Base-by-base conservation (phyloP, 176 grass and related monocot species). In the Triticum urartu region DNA sequence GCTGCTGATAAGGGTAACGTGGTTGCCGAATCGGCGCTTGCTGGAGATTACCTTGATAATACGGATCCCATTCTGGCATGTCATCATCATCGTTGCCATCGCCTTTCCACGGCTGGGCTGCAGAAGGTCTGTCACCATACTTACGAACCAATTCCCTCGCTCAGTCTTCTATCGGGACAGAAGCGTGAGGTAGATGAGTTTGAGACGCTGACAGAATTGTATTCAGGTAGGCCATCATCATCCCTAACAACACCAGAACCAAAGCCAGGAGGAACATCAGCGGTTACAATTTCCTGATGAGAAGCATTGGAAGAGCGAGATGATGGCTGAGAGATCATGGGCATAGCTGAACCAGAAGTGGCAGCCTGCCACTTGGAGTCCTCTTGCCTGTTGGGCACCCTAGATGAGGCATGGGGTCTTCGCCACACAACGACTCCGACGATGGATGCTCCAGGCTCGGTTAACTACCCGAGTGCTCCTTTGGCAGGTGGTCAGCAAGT, bases 401-500 rank as follows among this genome's bases (percentile, higher is more conserved):
- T 85, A 58, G 88, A 84, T 64, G 86, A 82, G 54, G 81, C 77
- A 66, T 52, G 43, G 50, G 81, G 69, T 30, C 91, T 88, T 77
- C 86, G 58, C 95, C 93, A 98, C 22, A 98, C 95, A 15, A 87
- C 82, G 21, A 95, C 80, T 54, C 93, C 93, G 24, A 93, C 81
- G 74, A 84, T 58, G 38, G 61, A 79, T 54, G 67, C 62, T 59
- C 42, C 67, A 1, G 77, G 17, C n/a, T 77, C 42, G 54, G 61
- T 26, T 28, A 89, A 67, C 75, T 83, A 6, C 56, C 84, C 0
- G 20, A 80, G 39, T 90, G 88, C 67, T 95, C 89, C 28, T 93
- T 90, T 25, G 93, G 87, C 39, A 95, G 83, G 70, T 68, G 72
- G 22, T 74, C 75, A 6, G 70, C 56, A 58, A 98, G 86, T 48